These are phyloP conservation scores for Rhodofomes roseus DNA, from an alignment of 1,284 basidiomycete genomes.

Conservation along the genomic window DNA sequence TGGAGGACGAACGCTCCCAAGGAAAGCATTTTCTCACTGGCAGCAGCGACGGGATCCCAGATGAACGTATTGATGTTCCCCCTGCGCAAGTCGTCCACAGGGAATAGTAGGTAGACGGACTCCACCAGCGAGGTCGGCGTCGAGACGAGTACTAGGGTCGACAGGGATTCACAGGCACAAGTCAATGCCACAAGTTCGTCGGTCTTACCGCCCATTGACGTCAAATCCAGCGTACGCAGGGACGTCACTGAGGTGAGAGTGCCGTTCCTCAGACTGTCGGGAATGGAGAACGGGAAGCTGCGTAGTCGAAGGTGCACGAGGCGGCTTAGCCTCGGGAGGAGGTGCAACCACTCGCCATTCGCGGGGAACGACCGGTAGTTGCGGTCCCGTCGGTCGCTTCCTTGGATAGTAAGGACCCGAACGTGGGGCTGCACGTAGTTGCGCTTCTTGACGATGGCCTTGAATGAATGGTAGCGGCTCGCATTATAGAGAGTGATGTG, in stretches of 20 bases:
- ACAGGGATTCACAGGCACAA: not conserved
- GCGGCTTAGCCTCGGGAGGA: not conserved
- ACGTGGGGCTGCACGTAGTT: not conserved
- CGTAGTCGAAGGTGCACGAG: not conserved
- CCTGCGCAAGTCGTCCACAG: too few relatives aligned
- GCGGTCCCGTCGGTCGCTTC: too few relatives aligned
- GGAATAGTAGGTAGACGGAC: not conserved
- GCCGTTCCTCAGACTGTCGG: not conserved
- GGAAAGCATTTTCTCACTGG: not conserved
- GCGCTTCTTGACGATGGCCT: not conserved
- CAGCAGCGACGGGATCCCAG: not conserved
- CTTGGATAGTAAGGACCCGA: not conserved
- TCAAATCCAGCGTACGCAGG: not conserved
- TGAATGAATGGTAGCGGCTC: not conserved
- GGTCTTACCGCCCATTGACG: not conserved
- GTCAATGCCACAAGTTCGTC: not conserved
- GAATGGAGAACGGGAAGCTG: not conserved
- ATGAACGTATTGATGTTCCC: not conserved
- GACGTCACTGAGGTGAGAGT: not conserved
- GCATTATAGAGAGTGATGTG: conserved; percentile 3
- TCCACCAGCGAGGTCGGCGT: not conserved
- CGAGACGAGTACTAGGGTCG: not conserved
- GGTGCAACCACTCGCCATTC: not conserved
- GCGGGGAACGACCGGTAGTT: not conserved
- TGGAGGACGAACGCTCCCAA: too few relatives aligned